Evolutionary conservation across 192 early-diverging fungal species (phyloP).

Genomic region (Gryganskiella cystojenkinii): DNA sequence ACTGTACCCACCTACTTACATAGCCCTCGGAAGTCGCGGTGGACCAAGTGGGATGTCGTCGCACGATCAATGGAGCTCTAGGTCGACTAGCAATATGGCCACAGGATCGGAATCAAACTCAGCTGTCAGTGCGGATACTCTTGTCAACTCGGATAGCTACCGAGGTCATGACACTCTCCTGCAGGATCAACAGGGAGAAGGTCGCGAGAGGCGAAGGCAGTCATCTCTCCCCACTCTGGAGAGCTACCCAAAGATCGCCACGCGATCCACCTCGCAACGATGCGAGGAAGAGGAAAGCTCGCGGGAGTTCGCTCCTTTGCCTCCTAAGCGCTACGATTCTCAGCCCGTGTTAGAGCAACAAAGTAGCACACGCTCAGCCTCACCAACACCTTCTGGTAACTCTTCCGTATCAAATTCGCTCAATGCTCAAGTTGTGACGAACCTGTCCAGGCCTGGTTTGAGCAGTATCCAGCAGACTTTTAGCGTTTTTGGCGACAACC

Average conservation of each 20-base stretch:
- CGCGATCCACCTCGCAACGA: conserved; percentile 37
- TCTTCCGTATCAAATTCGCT: conserved; percentile 29
- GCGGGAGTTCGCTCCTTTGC: conserved; percentile 13
- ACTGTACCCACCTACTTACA: too few species aligned
- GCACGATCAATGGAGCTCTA: conserved; percentile 15
- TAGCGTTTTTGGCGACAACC: conserved; percentile 35
- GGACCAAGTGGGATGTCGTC: not conserved
- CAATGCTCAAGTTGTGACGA: not conserved
- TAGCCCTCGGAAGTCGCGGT: too few species aligned
- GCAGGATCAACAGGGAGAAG: not conserved
- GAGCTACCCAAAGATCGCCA: conserved; percentile 33
- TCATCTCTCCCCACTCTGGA: conserved; percentile 32
- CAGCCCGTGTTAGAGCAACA: conserved; percentile 16
- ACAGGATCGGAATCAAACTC: too few species aligned
- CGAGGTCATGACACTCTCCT: conserved; percentile 11
- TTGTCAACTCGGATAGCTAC: conserved; percentile 7
- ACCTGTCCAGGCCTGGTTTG: conserved; percentile 1
- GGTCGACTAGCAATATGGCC: not conserved
- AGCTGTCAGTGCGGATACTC: conserved; percentile 4
- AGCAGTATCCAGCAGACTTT: conserved; percentile 37
- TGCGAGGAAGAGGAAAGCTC: conserved; percentile 25
- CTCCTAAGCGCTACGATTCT: conserved; percentile 45
- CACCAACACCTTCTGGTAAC: conserved; percentile 46
- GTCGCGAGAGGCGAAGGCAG: conserved; percentile 22
- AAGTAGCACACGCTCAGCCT: conserved; percentile 14